Conservation (phyloP, 805 yeast species). For the Spencermartinsiella europaea region DNA sequence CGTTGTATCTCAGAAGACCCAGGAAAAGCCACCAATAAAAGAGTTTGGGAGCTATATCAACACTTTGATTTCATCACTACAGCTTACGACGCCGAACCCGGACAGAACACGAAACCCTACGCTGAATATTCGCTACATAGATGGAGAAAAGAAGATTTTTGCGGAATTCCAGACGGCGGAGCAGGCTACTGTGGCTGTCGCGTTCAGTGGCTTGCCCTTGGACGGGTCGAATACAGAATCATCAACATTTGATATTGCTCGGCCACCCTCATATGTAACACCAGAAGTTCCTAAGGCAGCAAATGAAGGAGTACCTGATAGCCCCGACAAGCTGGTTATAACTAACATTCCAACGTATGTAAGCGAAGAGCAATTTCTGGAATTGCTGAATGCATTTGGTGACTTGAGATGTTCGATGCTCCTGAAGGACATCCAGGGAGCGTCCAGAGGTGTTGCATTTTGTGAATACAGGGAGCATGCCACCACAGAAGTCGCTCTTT, state of each 20-base stretch:
- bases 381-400: conserved; percentile 40
- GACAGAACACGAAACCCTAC: background rate
- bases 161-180: conserved; percentile 48
- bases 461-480: conserved; percentile 37
- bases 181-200: conserved; percentile 51
- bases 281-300: conserved; percentile 25
- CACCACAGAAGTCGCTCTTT: conserved; percentile 27
- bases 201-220: conserved; percentile 35
- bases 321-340: conserved; percentile 42
- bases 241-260: conserved; percentile 13
- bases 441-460: conserved; percentile 56
- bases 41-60: conserved; percentile 8
- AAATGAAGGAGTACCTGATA: conserved; percentile 12
- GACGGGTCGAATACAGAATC: conserved; percentile 2
- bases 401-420: conserved; percentile 38
- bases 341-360: conserved; percentile 41
- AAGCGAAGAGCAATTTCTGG: conserved; percentile 41
- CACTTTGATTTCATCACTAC: conserved; percentile 6
- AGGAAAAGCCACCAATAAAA: background rate
- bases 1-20: background rate
- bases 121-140: conserved; percentile 3
- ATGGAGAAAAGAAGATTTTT: conserved; percentile 31
- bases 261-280: conserved; percentile 46
- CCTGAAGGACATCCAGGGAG: conserved; percentile 39
- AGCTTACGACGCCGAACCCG: conserved; percentile 5